Evolutionary conservation across 2,329 filamentous ascomycete species (phyloP).

Genomic region (Epichloe bromicola): DNA sequence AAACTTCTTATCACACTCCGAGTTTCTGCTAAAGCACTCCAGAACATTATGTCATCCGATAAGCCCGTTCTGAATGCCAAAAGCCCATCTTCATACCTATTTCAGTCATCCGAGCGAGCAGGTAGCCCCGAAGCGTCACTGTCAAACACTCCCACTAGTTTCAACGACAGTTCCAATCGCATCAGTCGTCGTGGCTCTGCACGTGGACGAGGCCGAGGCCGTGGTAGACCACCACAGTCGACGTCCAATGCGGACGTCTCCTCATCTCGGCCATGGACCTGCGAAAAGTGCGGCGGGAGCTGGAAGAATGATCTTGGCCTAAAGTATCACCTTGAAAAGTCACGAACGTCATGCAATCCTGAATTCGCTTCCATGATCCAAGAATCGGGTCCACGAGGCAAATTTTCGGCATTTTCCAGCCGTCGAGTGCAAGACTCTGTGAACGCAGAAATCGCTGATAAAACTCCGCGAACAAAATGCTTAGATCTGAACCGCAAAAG

Average conservation of each 20-base stretch:
- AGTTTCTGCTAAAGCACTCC: conserved; percentile 1
- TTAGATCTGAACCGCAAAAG: too few relatives aligned
- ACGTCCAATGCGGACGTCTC: conserved; percentile 7
- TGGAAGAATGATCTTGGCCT: conserved; percentile 48
- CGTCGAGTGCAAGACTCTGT: neutral
- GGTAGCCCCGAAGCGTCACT: neutral
- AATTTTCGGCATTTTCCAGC: conserved; percentile 3
- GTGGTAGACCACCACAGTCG: conserved; percentile 4
- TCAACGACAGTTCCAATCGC: neutral
- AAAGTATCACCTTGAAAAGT: conserved; percentile 45
- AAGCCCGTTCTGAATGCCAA: neutral
- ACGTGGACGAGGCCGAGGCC: conserved; percentile 4
- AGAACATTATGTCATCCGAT: neutral
- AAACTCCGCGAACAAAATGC: neutral
- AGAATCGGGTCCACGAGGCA: conserved; percentile 9
- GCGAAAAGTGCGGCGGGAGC: conserved; percentile 37
- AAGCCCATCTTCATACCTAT: neutral
- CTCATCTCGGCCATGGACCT: conserved; percentile 26
- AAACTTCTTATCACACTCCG: conserved; percentile 1
- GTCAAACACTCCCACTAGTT: neutral
- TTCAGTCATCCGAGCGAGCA: neutral
- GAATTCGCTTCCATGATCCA: conserved; percentile 12
- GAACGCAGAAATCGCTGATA: neutral
- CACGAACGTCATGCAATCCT: conserved; percentile 40
- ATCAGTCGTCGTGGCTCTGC: neutral